phyloP scores from a whole-genome alignment of 768 basidiomycete genomes.

The Serendipita sp. region DNA sequence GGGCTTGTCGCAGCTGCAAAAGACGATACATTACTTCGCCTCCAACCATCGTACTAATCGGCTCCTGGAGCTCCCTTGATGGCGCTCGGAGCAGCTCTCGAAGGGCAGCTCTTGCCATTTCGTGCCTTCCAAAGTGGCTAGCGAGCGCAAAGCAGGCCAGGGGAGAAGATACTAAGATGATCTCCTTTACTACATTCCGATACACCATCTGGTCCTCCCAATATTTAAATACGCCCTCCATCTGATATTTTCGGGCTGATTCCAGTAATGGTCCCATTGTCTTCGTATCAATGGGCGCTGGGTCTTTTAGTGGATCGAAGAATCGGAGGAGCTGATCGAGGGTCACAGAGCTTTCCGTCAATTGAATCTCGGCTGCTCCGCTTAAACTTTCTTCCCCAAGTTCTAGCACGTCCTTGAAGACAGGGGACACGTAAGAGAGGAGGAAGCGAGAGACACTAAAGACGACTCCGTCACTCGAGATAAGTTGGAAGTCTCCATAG shows the following conservation, averaged over 20 bases:
- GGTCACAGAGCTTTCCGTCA: constrained; percentile 10
- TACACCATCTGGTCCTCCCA: neutral
- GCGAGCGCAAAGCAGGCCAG: neutral
- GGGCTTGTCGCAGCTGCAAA: too few species aligned
- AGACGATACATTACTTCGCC: too few species aligned
- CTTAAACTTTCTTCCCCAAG: too few species aligned
- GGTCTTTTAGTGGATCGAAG: constrained; percentile 13
- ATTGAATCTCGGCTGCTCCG: too few species aligned
- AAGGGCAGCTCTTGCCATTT: neutral
- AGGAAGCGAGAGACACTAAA: too few species aligned
- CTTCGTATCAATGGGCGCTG: neutral
- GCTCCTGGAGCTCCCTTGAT: neutral
- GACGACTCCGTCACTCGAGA: too few species aligned
- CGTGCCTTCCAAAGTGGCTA: neutral
- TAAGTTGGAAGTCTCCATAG: too few species aligned
- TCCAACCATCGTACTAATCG: too few species aligned
- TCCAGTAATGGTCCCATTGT: constrained; percentile 6
- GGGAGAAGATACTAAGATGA: neutral
- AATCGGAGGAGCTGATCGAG: constrained; percentile 14
- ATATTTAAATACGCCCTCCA: constrained; percentile 4
- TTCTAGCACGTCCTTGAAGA: too few species aligned
- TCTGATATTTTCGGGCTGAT: constrained; percentile 14
- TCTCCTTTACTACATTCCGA: neutral
- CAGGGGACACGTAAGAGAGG: too few species aligned
- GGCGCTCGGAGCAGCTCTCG: neutral